Percentiles rank a stretch among this genome's conserved stretches.
These are phyloP conservation scores for Fusarium sp. DNA, from an alignment of 2,329 filamentous ascomycete genomes.

Conservation along the genomic window DNA sequence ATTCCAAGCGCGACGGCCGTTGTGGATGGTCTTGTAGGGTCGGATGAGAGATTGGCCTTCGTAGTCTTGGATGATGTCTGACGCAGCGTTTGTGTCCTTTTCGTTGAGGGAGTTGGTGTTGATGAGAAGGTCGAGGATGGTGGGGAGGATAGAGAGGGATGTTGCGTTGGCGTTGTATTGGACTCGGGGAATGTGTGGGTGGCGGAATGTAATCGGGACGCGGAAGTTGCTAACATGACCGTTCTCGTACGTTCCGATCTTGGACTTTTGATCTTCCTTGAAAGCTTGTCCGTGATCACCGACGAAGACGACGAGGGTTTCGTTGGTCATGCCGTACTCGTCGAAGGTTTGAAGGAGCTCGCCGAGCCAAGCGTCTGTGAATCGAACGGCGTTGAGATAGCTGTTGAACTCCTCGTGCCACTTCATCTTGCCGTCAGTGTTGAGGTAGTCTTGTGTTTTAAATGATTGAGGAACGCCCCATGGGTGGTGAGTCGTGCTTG, in stretches of 20 bases:
- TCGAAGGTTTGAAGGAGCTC: constrained; percentile 49
- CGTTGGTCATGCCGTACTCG: constrained; percentile 48
- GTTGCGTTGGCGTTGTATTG: constrained; percentile 49
- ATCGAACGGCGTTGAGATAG: constrained; percentile 51
- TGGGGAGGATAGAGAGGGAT: constrained; percentile 50
- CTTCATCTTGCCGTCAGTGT: constrained; percentile 39
- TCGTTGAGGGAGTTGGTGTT: constrained; percentile 49
- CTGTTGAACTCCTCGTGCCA: constrained; percentile 49
- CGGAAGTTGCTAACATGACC: constrained; percentile 50
- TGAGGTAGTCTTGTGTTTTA: constrained; percentile 32
- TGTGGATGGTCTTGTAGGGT: constrained; percentile 37
- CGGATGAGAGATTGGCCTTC: constrained; percentile 52
- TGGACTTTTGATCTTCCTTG: constrained; percentile 47
- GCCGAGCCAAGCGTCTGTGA: constrained; percentile 50
- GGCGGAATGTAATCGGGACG: constrained; percentile 50
- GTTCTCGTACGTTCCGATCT: constrained; percentile 50
- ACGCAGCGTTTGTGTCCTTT: constrained; percentile 42
- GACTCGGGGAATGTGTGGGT: constrained; percentile 49
- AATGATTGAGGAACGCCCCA: constrained; percentile 42
- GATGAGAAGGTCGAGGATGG: constrained; percentile 51
- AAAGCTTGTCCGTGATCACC: constrained; percentile 53
- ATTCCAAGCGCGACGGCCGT: constrained; percentile 49
- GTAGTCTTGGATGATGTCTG: constrained; percentile 48
- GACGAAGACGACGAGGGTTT: constrained; percentile 50
- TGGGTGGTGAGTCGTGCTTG: constrained; percentile 52